Percentiles rank a stretch among this genome's conserved stretches.
Conservation (phyloP, 2,329 filamentous ascomycete genomes). For the Xylariales sp. region DNA sequence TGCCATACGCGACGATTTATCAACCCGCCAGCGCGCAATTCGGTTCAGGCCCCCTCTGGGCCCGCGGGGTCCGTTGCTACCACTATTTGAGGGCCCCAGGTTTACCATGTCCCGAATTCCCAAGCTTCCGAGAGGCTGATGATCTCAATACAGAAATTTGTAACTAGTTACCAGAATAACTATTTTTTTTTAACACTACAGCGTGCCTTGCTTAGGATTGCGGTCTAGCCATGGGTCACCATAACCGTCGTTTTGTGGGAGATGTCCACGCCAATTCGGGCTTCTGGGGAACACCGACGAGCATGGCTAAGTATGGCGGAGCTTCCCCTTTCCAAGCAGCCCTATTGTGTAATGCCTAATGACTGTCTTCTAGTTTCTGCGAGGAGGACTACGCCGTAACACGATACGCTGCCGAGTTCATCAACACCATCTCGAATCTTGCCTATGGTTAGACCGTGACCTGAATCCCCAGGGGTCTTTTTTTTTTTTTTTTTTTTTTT, state of each 20-base stretch:
- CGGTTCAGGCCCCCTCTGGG: too few species aligned
- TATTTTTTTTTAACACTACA: too few species aligned
- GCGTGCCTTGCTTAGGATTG: too few species aligned
- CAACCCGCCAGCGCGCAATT: too few species aligned
- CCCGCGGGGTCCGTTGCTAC: too few species aligned
- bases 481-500: constrained; percentile 29
- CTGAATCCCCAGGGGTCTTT: neutral
- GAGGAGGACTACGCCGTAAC: constrained; percentile 51
- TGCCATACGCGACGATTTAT: too few species aligned
- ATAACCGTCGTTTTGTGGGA: constrained; percentile 30
- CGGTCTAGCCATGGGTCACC: constrained; percentile 23
- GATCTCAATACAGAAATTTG: too few species aligned
- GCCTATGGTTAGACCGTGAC: constrained; percentile 35
- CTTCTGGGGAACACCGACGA: constrained; percentile 34
- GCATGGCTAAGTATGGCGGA: constrained; percentile 30
- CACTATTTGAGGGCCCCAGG: too few species aligned
- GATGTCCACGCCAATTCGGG: constrained; percentile 28
- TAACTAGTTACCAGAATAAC: too few species aligned
- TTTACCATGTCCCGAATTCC: too few species aligned
- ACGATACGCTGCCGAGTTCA: constrained; percentile 46
- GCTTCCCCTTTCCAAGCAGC: neutral
- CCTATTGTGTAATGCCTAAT: neutral
- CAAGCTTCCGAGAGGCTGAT: too few species aligned
- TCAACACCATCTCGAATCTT: constrained; percentile 48
- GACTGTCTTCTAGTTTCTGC: constrained; percentile 24